phyloP scores from a whole-genome alignment of 1,284 basidiomycete species.

The Taiwanofungus camphoratus region DNA sequence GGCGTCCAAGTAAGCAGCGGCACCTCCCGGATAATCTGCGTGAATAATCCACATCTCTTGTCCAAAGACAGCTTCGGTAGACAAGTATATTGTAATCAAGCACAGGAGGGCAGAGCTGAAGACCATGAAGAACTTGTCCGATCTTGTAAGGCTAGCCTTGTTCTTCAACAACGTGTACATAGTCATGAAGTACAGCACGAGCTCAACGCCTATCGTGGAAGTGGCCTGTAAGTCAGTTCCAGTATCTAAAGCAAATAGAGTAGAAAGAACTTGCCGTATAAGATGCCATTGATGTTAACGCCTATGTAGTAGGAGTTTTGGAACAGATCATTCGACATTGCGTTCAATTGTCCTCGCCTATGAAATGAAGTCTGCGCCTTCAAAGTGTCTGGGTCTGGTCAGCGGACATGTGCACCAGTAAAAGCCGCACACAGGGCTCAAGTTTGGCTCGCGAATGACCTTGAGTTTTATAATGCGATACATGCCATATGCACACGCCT shows the following conservation, averaged over 20 bases:
- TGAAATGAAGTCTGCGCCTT: too few species aligned
- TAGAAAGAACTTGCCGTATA: background rate
- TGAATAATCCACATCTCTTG: slow-evolving; percentile 18
- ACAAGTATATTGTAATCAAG: slow-evolving; percentile 16
- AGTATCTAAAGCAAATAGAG: background rate
- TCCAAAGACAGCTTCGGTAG: slow-evolving; percentile 16
- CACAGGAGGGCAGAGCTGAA: slow-evolving; percentile 16
- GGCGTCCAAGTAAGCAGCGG: slow-evolving; percentile 8
- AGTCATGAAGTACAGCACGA: background rate
- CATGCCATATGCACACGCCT: too few species aligned
- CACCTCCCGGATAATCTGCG: slow-evolving; percentile 9
- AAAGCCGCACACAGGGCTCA: too few species aligned
- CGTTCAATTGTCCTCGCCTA: too few species aligned
- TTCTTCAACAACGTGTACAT: background rate
- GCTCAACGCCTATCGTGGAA: background rate
- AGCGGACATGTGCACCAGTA: too few species aligned
- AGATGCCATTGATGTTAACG: slow-evolving; percentile 2
- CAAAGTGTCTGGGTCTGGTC: too few species aligned
- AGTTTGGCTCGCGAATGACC: too few species aligned
- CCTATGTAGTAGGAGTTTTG: slow-evolving; percentile 5
- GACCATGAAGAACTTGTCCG: slow-evolving; percentile 14
- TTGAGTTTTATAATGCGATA: too few species aligned
- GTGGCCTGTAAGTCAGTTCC: too few species aligned
- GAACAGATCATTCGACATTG: slow-evolving; percentile 2
- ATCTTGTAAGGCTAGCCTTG: background rate